Evolutionary conservation across 805 yeast species (phyloP).

Genomic region (Scheffersomyces amazonensis): DNA sequence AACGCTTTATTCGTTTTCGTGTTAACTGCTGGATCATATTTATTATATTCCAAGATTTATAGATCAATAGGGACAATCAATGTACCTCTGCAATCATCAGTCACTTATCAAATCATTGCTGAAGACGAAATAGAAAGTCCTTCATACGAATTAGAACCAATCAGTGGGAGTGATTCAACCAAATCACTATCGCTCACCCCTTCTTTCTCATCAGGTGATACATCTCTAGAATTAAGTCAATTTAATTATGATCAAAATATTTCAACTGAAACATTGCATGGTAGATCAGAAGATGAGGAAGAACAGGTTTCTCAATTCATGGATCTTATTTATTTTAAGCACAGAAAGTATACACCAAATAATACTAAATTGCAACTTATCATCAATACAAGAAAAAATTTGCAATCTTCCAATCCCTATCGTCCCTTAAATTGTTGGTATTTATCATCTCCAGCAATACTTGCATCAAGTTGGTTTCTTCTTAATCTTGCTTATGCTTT

Average conservation of each 20-base stretch:
- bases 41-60: conserved; percentile 3
- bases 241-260: too few species aligned
- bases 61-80: not conserved
- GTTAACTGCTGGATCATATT: not conserved
- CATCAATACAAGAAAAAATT: not conserved
- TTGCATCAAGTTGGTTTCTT: conserved; percentile 45
- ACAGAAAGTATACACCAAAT: not conserved
- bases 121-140: too few species aligned
- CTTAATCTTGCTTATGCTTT: conserved; percentile 47
- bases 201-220: too few species aligned
- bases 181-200: too few species aligned
- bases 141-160: too few species aligned
- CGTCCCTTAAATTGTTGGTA: conserved; percentile 36
- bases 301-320: not conserved
- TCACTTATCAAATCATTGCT: too few species aligned
- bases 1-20: conserved; percentile 1
- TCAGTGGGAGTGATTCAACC: too few species aligned
- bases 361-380: conserved; percentile 1
- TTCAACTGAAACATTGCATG: not conserved
- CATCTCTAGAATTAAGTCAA: too few species aligned
- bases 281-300: not conserved
- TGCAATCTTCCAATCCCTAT: conserved; percentile 1
- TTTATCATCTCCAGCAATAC: conserved; percentile 50
- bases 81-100: too few species aligned
- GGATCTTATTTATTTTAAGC: not conserved